Percentiles rank a stretch among this genome's conserved stretches.
Evolutionary conservation across 2,329 filamentous ascomycete species (phyloP).

Genomic region (Neonectria hederae): DNA sequence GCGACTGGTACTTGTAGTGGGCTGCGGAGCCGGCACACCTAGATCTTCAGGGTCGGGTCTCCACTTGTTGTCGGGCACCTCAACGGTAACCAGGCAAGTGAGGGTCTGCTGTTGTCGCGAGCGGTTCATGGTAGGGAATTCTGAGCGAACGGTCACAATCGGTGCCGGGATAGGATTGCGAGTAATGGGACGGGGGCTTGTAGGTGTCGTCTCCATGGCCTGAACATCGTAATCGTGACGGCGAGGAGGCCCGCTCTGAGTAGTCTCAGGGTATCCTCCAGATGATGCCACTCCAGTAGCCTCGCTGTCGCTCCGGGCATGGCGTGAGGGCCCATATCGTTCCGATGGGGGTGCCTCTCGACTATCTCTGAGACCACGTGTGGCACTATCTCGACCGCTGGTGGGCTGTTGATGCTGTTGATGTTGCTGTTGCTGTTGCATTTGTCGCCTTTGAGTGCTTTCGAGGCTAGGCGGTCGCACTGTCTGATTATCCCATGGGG

Average conservation of each 20-base stretch:
- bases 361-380: slow-evolving; percentile 58
- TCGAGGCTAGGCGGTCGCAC: slow-evolving; percentile 64
- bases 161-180: slow-evolving; percentile 92
- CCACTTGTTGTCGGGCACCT: slow-evolving; percentile 94
- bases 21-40: slow-evolving; percentile 59
- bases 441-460: slow-evolving; percentile 48
- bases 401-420: slow-evolving; percentile 22
- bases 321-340: slow-evolving; percentile 59
- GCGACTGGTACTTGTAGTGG: slow-evolving; percentile 52
- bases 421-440: slow-evolving; percentile 34
- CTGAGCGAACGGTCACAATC: slow-evolving; percentile 92
- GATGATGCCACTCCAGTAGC: slow-evolving; percentile 79
- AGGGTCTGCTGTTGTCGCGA: slow-evolving; percentile 94
- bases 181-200: slow-evolving; percentile 74
- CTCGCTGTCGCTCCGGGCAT: slow-evolving; percentile 82
- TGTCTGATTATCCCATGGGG: slow-evolving; percentile 72
- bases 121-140: slow-evolving; percentile 92
- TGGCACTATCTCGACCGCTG: slow-evolving; percentile 30
- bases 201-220: slow-evolving; percentile 89
- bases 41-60: slow-evolving; percentile 84
- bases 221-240: slow-evolving; percentile 96
- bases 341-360: slow-evolving; percentile 58
- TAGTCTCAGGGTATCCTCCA: slow-evolving; percentile 80
- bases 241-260: slow-evolving; percentile 73
- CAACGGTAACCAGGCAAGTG: slow-evolving; percentile 92